These are phyloP conservation scores for Phoenix dactylifera DNA, from an alignment of 176 grass and related monocot species.

Conservation along the genomic window DNA sequence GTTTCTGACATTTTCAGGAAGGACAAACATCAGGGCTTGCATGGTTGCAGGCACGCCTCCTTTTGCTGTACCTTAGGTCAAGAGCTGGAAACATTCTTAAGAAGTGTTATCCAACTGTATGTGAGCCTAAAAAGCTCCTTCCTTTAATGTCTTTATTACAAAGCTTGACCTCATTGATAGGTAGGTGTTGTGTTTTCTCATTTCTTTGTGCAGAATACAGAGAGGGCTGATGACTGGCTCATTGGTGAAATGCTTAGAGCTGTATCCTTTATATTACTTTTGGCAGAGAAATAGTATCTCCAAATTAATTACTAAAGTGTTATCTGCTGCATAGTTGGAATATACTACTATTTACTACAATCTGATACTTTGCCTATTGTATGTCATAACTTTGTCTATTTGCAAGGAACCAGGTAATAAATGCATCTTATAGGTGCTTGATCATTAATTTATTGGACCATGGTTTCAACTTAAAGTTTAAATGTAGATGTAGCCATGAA, in stretches of 20 bases:
- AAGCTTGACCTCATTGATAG: too few relatives aligned
- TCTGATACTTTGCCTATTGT: too few relatives aligned
- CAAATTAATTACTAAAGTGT: too few relatives aligned
- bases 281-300: not conserved
- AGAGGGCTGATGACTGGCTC: constrained; percentile 58
- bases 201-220: constrained; percentile 51
- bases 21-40: constrained; percentile 51
- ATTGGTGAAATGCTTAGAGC: constrained; percentile 70
- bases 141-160: constrained; percentile 10
- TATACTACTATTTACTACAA: too few relatives aligned
- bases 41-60: constrained; percentile 42
- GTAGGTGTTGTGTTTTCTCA: not conserved
- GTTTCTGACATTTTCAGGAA: constrained; percentile 32
- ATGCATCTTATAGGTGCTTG: too few relatives aligned
- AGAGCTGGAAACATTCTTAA: constrained; percentile 60
- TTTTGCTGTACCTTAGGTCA: constrained; percentile 78
- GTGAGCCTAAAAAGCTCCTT: constrained; percentile 16
- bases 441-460: too few relatives aligned
- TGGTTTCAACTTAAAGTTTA: too few relatives aligned
- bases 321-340: too few relatives aligned
- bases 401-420: too few relatives aligned
- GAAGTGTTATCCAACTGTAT: constrained; percentile 75
- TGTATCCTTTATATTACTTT: constrained; percentile 63
- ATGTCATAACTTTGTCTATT: too few relatives aligned
- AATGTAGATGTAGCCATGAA: too few relatives aligned